A percentile compares a stretch with the other conserved stretches of the same genome.
phyloP scores from a whole-genome alignment of 192 early-diverging fungal species.

The Coemansia sp. region DNA sequence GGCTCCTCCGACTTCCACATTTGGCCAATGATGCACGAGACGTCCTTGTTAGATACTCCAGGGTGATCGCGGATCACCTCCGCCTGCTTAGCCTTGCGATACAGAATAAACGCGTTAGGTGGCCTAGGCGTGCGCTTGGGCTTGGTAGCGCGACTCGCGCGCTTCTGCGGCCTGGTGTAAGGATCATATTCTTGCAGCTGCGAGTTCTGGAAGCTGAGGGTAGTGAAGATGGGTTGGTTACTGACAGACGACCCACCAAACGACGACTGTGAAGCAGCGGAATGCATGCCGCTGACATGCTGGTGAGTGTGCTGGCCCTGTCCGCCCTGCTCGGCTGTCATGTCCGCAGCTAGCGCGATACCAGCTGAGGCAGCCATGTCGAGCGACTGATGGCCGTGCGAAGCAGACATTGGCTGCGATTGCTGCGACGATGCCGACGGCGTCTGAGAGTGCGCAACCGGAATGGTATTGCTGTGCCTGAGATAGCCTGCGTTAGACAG shows the following conservation, averaged over 20 bases:
- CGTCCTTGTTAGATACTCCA: constrained; percentile 58
- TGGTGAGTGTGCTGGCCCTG: constrained; percentile 24
- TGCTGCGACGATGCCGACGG: constrained; percentile 18
- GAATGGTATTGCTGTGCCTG: constrained; percentile 36
- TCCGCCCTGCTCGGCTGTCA: constrained; percentile 27
- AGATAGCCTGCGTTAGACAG: constrained; percentile 41
- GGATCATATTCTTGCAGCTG: constrained; percentile 55
- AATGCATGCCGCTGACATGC: constrained; percentile 21
- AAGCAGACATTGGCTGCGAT: constrained; percentile 9
- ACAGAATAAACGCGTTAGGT: constrained; percentile 59
- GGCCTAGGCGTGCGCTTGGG: constrained; percentile 59
- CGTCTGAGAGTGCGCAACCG: constrained; percentile 15
- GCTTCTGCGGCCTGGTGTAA: constrained; percentile 44
- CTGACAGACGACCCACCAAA: constrained; percentile 44
- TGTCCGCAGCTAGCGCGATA: constrained; percentile 43
- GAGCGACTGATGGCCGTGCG: constrained; percentile 32
- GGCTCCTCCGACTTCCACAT: constrained; percentile 59
- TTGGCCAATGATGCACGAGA: constrained; percentile 60
- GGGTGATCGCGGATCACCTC: constrained; percentile 57
- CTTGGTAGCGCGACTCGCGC: constrained; percentile 40
- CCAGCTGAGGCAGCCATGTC: constrained; percentile 40
- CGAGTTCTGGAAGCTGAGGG: constrained; percentile 46
- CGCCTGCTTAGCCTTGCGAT: constrained; percentile 59
- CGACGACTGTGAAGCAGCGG: constrained; percentile 30
- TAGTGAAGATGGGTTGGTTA: constrained; percentile 47